phyloP scores from a whole-genome alignment of 1,284 basidiomycete species.

The Porogramme epimiltina region DNA sequence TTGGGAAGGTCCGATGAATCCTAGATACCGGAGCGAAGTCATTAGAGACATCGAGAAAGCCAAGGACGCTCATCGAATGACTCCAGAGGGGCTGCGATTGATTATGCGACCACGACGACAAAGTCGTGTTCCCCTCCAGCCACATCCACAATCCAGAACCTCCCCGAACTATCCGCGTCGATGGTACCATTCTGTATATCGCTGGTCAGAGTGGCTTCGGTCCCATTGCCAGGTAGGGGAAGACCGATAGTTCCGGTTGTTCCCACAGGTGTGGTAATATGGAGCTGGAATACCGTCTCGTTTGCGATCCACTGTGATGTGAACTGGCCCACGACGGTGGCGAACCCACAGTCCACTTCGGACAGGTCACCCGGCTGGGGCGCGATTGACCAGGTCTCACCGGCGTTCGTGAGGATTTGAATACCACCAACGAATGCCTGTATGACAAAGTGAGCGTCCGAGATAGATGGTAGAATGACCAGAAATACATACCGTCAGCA shows the following conservation, averaged over 20 bases:
- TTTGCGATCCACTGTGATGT: constrained; percentile 13
- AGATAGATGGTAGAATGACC: too few species aligned
- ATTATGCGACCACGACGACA: too few species aligned
- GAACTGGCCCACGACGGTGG: constrained; percentile 15
- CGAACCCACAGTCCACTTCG: constrained; percentile 16
- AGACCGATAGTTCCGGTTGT: constrained; percentile 16
- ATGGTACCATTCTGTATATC: not conserved
- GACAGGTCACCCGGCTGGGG: constrained; percentile 17
- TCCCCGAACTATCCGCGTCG: constrained; percentile 9
- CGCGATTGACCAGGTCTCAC: constrained; percentile 15
- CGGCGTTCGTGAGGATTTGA: constrained; percentile 17
- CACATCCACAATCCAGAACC: constrained; percentile 11
- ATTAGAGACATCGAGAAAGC: too few species aligned
- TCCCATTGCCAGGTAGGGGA: constrained; percentile 9
- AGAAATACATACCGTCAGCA: constrained; percentile 3
- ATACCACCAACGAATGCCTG: constrained; percentile 18
- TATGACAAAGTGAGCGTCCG: not conserved
- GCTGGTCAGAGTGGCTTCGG: not conserved
- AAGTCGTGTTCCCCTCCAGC: constrained; percentile 14
- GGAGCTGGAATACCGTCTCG: constrained; percentile 5
- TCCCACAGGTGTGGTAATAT: constrained; percentile 14
- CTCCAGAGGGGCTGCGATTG: too few species aligned
- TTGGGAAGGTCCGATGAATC: too few species aligned
- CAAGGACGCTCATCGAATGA: too few species aligned
- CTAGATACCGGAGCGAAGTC: too few species aligned